These are phyloP conservation scores for Fraxinus greggii DNA, from an alignment of 305 asterid species.

Conservation along the genomic window DNA sequence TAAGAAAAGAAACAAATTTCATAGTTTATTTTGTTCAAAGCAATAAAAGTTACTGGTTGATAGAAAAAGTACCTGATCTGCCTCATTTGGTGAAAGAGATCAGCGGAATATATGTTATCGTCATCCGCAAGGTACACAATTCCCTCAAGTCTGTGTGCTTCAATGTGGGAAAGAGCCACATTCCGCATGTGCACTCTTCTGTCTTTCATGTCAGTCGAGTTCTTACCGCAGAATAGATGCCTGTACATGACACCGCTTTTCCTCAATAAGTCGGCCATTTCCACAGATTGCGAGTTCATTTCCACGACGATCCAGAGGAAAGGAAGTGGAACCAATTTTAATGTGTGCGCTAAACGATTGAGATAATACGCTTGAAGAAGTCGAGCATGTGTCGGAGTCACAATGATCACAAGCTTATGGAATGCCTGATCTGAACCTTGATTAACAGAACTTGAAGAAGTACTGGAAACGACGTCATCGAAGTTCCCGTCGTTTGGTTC, in stretches of 20 bases:
- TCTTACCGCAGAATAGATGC: constrained; percentile 60
- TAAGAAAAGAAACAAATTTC: background rate
- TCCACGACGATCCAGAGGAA: constrained; percentile 79
- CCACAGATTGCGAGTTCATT: constrained; percentile 55
- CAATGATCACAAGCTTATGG: constrained; percentile 61
- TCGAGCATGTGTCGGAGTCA: constrained; percentile 50
- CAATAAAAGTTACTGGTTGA: background rate
- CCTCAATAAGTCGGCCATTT: constrained; percentile 65
- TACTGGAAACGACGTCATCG: constrained; percentile 16
- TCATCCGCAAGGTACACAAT: constrained; percentile 72
- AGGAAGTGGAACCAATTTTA: constrained; percentile 57
- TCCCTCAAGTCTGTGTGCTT: constrained; percentile 68
- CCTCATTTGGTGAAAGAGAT: constrained; percentile 63
- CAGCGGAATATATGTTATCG: constrained; percentile 48
- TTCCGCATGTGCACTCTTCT: constrained; percentile 48
- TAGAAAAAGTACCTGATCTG: constrained; percentile 57
- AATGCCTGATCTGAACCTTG: constrained; percentile 23
- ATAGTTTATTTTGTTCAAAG: background rate
- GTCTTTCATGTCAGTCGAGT: constrained; percentile 35
- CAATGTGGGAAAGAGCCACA: constrained; percentile 70
- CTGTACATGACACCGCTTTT: constrained; percentile 62
- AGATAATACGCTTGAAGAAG: constrained; percentile 56
- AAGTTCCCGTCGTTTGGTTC: constrained; percentile 12
- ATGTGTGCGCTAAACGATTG: constrained; percentile 54
- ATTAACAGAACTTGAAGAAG: constrained; percentile 17